A percentile compares a stretch with the other conserved stretches of the same genome.
phyloP scores from a whole-genome alignment of 2,329 filamentous ascomycete genomes.

The Chaetomium sp. region DNA sequence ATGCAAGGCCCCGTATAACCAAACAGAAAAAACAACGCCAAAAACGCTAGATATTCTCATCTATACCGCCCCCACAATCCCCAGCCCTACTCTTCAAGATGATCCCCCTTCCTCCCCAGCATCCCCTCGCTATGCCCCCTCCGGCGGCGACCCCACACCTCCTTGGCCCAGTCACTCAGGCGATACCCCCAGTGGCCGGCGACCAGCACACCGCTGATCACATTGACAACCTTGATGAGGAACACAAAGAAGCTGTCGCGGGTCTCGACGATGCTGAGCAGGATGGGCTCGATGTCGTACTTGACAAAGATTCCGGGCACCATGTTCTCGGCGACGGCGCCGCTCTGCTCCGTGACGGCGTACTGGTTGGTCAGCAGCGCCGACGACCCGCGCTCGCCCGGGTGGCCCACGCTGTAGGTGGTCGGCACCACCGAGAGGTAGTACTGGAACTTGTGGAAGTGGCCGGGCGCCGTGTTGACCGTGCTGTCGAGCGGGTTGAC shows the following conservation, averaged over 20 bases:
- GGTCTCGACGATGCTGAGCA: slow-evolving; percentile 81
- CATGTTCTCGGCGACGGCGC: slow-evolving; percentile 65
- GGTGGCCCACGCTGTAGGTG: slow-evolving; percentile 71
- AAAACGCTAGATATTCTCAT: slow-evolving; percentile 5
- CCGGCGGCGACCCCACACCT: slow-evolving; percentile 55
- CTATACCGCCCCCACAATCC: neutral
- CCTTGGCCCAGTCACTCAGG: slow-evolving; percentile 72
- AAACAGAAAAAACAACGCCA: neutral
- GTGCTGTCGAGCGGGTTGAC: slow-evolving; percentile 94
- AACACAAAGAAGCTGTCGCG: slow-evolving; percentile 74
- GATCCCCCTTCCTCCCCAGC: slow-evolving; percentile 49
- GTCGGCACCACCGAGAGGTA: slow-evolving; percentile 95
- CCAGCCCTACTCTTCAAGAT: slow-evolving; percentile 17
- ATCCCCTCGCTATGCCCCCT: slow-evolving; percentile 53
- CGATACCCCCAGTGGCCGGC: slow-evolving; percentile 93
- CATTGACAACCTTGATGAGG: slow-evolving; percentile 82
- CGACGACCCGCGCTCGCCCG: slow-evolving; percentile 45
- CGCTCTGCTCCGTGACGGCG: slow-evolving; percentile 87
- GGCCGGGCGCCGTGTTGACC: slow-evolving; percentile 68
- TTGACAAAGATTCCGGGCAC: slow-evolving; percentile 97
- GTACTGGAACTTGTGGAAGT: slow-evolving; percentile 98
- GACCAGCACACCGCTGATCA: slow-evolving; percentile 86
- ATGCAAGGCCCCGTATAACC: neutral
- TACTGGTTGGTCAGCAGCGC: slow-evolving; percentile 95
- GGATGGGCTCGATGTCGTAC: slow-evolving; percentile 96